Percentiles rank a stretch among this genome's conserved stretches.
These are phyloP conservation scores for Penicillium hordei DNA, from an alignment of 2,329 filamentous ascomycete species.

Conservation along the genomic window DNA sequence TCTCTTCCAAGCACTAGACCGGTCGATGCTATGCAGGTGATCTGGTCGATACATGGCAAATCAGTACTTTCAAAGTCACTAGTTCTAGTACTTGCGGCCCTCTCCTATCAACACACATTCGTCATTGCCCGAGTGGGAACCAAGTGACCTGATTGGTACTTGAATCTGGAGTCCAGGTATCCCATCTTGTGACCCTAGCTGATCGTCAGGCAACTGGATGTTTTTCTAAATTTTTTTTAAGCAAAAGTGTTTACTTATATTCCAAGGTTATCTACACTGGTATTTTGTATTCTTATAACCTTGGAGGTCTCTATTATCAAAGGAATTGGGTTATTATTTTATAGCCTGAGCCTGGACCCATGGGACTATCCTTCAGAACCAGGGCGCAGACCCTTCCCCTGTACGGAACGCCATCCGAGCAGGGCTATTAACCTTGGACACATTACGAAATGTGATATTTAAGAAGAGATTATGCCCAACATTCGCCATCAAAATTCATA, in stretches of 20 bases:
- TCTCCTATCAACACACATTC: neutral
- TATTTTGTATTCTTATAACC: neutral
- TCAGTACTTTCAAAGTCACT: conserved; percentile 9
- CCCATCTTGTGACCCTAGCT: conserved; percentile 7
- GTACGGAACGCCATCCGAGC: conserved; percentile 12
- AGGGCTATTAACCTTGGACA: neutral
- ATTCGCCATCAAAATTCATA: neutral
- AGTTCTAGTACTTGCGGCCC: neutral
- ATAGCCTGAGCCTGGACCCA: conserved; percentile 7
- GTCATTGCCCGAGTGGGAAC: neutral
- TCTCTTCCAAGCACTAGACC: conserved; percentile 25
- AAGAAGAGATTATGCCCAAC: neutral
- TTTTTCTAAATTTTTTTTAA: neutral
- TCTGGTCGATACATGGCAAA: conserved; percentile 11
- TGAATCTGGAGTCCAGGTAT: neutral
- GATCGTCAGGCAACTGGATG: conserved; percentile 5
- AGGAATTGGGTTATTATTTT: neutral
- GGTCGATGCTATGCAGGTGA: conserved; percentile 31
- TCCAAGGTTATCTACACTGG: neutral
- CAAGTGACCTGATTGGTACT: conserved; percentile 8
- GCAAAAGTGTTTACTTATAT: neutral
- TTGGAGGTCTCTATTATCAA: neutral
- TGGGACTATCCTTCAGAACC: conserved; percentile 7
- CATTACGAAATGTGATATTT: neutral
- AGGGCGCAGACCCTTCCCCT: conserved; percentile 14